Conservation (phyloP, 208 protist species). For the Leishmania tarentolae region DNA sequence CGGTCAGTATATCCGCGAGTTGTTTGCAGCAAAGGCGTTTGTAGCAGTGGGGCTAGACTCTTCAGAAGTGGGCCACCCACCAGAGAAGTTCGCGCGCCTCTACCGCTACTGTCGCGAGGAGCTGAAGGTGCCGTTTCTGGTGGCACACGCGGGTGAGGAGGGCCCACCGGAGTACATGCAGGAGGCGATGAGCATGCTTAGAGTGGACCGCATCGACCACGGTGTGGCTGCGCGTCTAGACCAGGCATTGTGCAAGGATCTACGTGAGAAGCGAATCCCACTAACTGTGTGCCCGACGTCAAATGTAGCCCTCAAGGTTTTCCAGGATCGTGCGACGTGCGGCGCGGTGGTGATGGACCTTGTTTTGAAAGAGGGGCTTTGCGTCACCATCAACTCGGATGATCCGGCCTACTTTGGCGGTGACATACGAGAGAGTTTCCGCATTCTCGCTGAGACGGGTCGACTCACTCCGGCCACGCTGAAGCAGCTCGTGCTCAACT, state of each 20-base stretch:
- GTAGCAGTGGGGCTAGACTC: constrained; percentile 54
- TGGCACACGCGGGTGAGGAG: constrained; percentile 65
- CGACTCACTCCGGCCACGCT: constrained; percentile 34
- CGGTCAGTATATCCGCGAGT: constrained; percentile 39
- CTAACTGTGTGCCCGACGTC: constrained; percentile 65
- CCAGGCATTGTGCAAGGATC: constrained; percentile 21
- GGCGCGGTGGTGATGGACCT: constrained; percentile 30
- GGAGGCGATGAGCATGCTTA: constrained; percentile 31
- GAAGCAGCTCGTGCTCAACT: constrained; percentile 43
- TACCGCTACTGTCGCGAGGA: constrained; percentile 46
- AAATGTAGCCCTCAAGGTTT: constrained; percentile 54
- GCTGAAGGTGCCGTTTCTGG: constrained; percentile 38
- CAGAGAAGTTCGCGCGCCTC: constrained; percentile 55
- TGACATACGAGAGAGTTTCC: constrained; percentile 48
- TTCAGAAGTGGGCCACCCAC: constrained; percentile 46
- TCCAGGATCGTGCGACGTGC: constrained; percentile 26
- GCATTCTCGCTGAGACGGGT: constrained; percentile 35
- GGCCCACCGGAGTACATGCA: constrained; percentile 46
- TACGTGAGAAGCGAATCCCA: constrained; percentile 28
- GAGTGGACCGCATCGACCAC: constrained; percentile 57
- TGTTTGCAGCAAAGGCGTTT: constrained; percentile 46
- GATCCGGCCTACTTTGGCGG: constrained; percentile 66
- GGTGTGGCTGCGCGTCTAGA: constrained; percentile 41
- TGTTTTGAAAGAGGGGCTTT: constrained; percentile 34
- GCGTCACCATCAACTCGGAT: constrained; percentile 60